A percentile compares a stretch with the other conserved stretches of the same genome.
phyloP scores from a whole-genome alignment of 73 alveolate species.

The Tetrahymena borealis region DNA sequence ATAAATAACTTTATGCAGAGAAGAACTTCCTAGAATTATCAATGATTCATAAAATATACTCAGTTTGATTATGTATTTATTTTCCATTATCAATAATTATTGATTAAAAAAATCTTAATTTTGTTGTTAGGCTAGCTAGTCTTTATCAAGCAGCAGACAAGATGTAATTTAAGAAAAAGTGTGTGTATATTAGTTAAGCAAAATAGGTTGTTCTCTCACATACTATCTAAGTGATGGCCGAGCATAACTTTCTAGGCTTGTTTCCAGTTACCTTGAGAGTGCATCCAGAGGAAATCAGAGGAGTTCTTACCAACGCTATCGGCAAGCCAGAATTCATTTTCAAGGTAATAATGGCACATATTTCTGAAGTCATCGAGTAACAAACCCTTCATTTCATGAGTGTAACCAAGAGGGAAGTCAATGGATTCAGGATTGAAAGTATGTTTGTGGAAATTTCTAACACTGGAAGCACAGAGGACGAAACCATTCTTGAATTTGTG shows the following conservation, averaged over 20 bases:
- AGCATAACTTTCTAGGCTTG: slow-evolving; percentile 21
- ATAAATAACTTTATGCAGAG: no score
- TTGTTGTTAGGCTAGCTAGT: no score
- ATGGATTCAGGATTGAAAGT: slow-evolving; percentile 58
- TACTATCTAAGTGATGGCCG: slow-evolving; percentile 13
- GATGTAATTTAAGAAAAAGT: no score
- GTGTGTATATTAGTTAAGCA: not conserved
- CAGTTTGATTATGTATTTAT: no score
- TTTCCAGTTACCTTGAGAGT: slow-evolving; percentile 57
- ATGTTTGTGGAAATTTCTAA: slow-evolving; percentile 47
- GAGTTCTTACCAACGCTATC: slow-evolving; percentile 40
- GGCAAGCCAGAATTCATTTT: slow-evolving; percentile 42
- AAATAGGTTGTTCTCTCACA: not conserved
- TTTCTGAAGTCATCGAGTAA: slow-evolving; percentile 62
- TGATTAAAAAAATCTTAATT: no score
- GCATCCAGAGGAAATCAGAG: slow-evolving; percentile 58
- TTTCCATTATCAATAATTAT: no score
- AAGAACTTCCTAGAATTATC: no score
- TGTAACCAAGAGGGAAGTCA: slow-evolving; percentile 52
- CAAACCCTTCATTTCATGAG: slow-evolving; percentile 43
- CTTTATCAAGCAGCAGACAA: no score
- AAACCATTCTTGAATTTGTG: slow-evolving; percentile 68
- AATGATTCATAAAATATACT: no score
- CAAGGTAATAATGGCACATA: slow-evolving; percentile 24
- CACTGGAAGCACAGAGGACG: slow-evolving; percentile 50